phyloP scores from a whole-genome alignment of 73 alveolate genomes.

The Blepharisma japonicum region DNA sequence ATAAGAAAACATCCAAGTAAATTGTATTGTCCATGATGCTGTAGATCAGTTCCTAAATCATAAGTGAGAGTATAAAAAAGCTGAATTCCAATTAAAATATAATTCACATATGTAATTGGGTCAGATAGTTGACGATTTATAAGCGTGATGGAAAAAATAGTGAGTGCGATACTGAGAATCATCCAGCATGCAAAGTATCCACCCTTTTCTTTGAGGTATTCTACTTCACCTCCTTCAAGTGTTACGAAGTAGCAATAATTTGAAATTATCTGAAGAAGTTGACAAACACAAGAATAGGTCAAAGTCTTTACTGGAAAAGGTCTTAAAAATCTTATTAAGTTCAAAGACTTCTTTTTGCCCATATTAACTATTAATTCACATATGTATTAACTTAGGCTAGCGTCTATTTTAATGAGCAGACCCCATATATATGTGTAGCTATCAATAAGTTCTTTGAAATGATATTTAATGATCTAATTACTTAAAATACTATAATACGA shows the following conservation, averaged over 20 bases:
- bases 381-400: no score
- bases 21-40: slow-evolving; percentile 21
- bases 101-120: not conserved
- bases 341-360: no score
- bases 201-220: not conserved
- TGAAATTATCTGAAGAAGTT: no score
- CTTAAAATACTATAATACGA: no score
- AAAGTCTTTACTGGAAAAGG: no score
- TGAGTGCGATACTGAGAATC: not conserved
- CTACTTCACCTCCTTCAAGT: slow-evolving; percentile 27
- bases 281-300: no score
- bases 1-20: not conserved
- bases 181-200: not conserved
- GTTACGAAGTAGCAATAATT: not conserved
- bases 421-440: no score
- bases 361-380: no score
- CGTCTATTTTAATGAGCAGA: no score
- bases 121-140: not conserved
- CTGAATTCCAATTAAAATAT: not conserved
- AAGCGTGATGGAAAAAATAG: not conserved
- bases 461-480: no score
- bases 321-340: no score
- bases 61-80: not conserved
- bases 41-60: slow-evolving; percentile 15
- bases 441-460: no score